These are phyloP conservation scores for Fragilariopsis cylindrus DNA, from an alignment of 108 stramenopile genomes.

Conservation along the genomic window DNA sequence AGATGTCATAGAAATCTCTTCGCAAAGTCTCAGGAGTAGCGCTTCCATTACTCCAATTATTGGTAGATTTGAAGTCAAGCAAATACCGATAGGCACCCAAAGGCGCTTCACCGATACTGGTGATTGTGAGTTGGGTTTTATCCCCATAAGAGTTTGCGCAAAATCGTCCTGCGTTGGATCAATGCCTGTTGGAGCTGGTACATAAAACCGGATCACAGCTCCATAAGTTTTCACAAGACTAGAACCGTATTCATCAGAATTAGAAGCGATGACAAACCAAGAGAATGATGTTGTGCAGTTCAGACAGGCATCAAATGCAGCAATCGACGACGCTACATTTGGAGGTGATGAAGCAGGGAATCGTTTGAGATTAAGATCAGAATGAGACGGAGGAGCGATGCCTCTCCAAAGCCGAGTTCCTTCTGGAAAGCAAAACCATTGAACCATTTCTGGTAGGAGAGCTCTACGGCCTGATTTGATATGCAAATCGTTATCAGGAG, in stretches of 20 bases:
- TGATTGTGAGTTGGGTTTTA: neutral
- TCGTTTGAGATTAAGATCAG: constrained; percentile 67
- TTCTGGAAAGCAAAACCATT: constrained; percentile 91
- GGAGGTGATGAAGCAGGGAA: constrained; percentile 66
- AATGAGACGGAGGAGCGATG: constrained; percentile 61
- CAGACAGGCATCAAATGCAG: constrained; percentile 79
- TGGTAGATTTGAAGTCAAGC: constrained; percentile 69
- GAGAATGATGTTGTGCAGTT: constrained; percentile 81
- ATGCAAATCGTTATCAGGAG: constrained; percentile 76
- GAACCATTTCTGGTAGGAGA: constrained; percentile 64
- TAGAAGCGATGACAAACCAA: constrained; percentile 86
- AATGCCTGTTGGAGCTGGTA: constrained; percentile 76
- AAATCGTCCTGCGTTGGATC: constrained; percentile 82
- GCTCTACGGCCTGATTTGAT: constrained; percentile 52
- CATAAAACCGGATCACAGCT: constrained; percentile 81
- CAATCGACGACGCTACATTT: constrained; percentile 49
- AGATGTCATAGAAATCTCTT: constrained; percentile 52
- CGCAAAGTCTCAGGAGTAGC: constrained; percentile 75
- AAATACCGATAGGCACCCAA: constrained; percentile 86
- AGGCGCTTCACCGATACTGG: constrained; percentile 42
- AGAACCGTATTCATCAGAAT: constrained; percentile 82
- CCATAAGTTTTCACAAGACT: constrained; percentile 77
- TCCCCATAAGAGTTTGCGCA: constrained; percentile 50
- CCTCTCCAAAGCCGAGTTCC: constrained; percentile 83
- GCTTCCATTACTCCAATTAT: constrained; percentile 83